Evolutionary conservation across 2,329 filamentous ascomycete species (phyloP).

Genomic region (Claviceps capensis): DNA sequence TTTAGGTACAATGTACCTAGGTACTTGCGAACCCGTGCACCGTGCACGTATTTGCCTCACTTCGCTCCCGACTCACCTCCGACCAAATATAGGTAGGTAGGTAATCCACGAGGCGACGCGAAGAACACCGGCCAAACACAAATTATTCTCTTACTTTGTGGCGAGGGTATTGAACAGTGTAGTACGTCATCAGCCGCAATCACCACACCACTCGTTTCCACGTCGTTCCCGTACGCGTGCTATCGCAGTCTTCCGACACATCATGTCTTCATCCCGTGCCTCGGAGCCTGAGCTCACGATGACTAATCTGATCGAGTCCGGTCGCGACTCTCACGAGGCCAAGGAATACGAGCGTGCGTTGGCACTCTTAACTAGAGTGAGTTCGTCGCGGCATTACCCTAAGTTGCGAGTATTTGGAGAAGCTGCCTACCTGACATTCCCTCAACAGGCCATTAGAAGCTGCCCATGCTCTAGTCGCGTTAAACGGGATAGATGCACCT

Average conservation of each 20-base stretch:
- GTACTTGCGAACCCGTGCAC: no score
- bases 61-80: no score
- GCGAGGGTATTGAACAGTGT: no score
- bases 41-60: no score
- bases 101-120: no score
- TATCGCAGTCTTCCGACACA: neutral
- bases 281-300: conserved; percentile 1
- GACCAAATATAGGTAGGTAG: no score
- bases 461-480: conserved; percentile 21
- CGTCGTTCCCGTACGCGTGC: no score
- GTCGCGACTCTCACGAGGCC: conserved; percentile 19
- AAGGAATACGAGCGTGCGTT: conserved; percentile 22
- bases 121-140: no score
- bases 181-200: no score
- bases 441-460: conserved; percentile 21
- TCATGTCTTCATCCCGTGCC: conserved; percentile 5
- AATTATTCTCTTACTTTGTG: no score
- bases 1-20: no score
- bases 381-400: conserved; percentile 1
- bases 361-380: conserved; percentile 23
- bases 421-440: neutral
- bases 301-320: conserved; percentile 15
- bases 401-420: neutral
- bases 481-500: conserved; percentile 13
- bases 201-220: no score